Evolutionary conservation across 1,139 yeast species (phyloP).

Genomic region (Candida sojae): DNA sequence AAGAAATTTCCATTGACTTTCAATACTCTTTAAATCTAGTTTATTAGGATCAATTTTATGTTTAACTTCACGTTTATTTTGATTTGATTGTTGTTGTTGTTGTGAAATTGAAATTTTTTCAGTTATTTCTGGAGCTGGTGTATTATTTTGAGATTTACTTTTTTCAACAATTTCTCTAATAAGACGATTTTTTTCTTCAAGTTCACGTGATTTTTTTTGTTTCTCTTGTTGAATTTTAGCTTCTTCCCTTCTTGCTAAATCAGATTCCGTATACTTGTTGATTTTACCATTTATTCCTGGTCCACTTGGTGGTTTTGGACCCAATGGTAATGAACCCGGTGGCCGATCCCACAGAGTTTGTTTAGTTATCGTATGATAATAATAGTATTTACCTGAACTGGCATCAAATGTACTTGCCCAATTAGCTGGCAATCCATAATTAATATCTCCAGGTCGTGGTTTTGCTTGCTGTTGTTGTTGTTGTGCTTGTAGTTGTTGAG

Average conservation of each 20-base stretch:
- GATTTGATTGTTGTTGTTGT: conserved; percentile 11
- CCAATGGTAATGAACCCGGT: conserved; percentile 13
- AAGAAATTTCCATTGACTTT: conserved; percentile 55
- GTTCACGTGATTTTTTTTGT: conserved; percentile 33
- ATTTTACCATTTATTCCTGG: conserved; percentile 18
- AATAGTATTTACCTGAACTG: conserved; percentile 45
- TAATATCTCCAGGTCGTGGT: conserved; percentile 19
- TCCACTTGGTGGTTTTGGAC: conserved; percentile 25
- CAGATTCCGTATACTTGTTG: conserved; percentile 17
- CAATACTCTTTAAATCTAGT: conserved; percentile 18
- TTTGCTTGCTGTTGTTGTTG: conserved; percentile 18
- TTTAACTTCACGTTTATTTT: conserved; percentile 11
- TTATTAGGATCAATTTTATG: conserved; percentile 10
- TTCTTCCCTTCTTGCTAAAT: conserved; percentile 36
- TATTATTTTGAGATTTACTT: conserved; percentile 18
- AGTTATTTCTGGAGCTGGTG: conserved; percentile 8
- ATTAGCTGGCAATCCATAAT: conserved; percentile 44
- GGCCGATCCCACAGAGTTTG: conserved; percentile 66
- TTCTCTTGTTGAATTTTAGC: conserved; percentile 33
- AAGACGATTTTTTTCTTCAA: conserved; percentile 33
- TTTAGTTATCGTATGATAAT: conserved; percentile 50
- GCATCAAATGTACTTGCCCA: conserved; percentile 56
- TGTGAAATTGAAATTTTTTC: conserved; percentile 7
- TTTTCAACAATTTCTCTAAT: conserved; percentile 40
- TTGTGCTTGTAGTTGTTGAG: conserved; percentile 12